Evolutionary conservation across 192 early-diverging fungal genomes (phyloP).

Genomic region (Hyaloraphidium curvatum): DNA sequence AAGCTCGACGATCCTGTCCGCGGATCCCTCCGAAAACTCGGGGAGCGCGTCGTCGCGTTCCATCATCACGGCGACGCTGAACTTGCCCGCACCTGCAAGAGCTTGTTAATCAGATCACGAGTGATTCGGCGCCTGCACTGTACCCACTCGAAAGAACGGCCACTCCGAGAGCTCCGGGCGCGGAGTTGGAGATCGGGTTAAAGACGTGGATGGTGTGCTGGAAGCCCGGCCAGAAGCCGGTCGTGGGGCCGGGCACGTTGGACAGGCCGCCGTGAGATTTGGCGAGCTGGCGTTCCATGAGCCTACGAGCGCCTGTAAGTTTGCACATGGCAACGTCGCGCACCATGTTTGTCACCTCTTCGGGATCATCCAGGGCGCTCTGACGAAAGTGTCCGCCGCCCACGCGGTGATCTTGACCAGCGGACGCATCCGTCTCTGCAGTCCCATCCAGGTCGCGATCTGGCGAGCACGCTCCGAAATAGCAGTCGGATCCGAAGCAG

Average conservation of each 20-base stretch:
- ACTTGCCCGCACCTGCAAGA: too few species aligned
- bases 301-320: background rate
- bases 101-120: too few species aligned
- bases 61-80: too few species aligned
- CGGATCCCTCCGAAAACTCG: too few species aligned
- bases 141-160: too few species aligned
- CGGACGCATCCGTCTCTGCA: background rate
- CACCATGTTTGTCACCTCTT: background rate
- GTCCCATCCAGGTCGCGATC: background rate
- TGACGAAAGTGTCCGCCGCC: background rate
- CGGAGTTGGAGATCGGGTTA: background rate
- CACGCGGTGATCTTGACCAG: background rate
- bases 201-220: too few species aligned
- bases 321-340: background rate
- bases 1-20: too few species aligned
- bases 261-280: background rate
- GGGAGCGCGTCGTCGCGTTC: too few species aligned
- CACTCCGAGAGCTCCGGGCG: background rate
- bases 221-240: background rate
- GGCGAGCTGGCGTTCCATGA: background rate
- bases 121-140: too few species aligned
- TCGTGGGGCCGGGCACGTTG: constrained; percentile 3
- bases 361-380: background rate
- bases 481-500: background rate
- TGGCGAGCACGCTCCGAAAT: background rate